Conservation (phyloP, 805 yeast species). For the Isabelozyma rhagii region DNA sequence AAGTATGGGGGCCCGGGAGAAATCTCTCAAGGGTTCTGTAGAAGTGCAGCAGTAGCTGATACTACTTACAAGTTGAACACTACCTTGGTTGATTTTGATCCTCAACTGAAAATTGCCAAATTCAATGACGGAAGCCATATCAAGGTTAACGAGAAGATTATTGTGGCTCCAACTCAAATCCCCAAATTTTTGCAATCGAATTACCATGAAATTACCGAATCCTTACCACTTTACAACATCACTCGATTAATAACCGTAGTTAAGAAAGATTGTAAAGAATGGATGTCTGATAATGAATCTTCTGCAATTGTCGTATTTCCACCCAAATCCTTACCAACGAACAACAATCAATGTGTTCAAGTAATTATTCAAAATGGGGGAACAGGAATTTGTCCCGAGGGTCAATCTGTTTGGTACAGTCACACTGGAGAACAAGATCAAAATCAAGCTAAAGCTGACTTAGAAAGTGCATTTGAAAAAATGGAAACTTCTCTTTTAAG, state of each 20-base stretch:
- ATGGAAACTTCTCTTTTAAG: constrained; percentile 79
- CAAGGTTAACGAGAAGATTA: constrained; percentile 73
- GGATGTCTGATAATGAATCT: constrained; percentile 84
- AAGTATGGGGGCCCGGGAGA: constrained; percentile 97
- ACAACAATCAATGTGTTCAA: constrained; percentile 75
- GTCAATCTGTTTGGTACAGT: constrained; percentile 87
- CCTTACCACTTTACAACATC: constrained; percentile 47
- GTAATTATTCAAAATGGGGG: constrained; percentile 85
- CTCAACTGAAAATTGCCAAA: constrained; percentile 60
- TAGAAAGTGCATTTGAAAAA: constrained; percentile 75
- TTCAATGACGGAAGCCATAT: constrained; percentile 75
- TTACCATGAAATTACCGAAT: constrained; percentile 39
- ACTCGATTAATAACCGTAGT: constrained; percentile 81
- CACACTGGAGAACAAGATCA: constrained; percentile 69
- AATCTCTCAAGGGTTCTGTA: constrained; percentile 91
- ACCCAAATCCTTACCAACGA: constrained; percentile 65
- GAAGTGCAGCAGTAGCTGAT: constrained; percentile 98
- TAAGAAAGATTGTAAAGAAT: constrained; percentile 81
- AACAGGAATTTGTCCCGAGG: constrained; percentile 82
- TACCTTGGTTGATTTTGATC: constrained; percentile 61
- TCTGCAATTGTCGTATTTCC: constrained; percentile 93
- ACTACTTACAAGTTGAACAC: constrained; percentile 86
- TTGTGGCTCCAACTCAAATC: constrained; percentile 68
- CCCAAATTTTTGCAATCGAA: constrained; percentile 42
- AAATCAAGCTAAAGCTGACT: constrained; percentile 66